Base-by-base conservation (phyloP, 2,329 filamentous ascomycete species). In the Aspergillus melleus region DNA sequence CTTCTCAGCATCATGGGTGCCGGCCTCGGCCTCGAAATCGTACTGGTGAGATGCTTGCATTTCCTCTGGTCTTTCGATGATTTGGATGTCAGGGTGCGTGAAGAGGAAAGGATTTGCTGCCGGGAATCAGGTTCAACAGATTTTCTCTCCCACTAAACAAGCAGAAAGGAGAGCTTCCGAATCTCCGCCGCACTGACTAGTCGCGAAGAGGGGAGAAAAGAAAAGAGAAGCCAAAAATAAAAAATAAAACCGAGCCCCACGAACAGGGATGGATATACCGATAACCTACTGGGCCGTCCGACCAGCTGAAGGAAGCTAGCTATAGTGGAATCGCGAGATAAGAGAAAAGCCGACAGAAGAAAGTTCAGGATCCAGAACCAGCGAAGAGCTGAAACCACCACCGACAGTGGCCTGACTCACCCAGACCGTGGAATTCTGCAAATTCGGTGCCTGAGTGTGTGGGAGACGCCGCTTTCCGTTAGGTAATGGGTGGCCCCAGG, bases 1-100 rank as follows among this genome's bases (percentile, higher is more conserved):
- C 44, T 65, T 65, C 51, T 63, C 61, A 32, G 39, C 54, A 16
- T 61, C 57, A 67, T 42, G 64, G 51, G 30, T n/a, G 16, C 16
- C 16, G 14, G 36, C 36, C 36, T 36, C 29, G 30, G 44, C 9
- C 14, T 55, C 55, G 19, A 53, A 52, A n/a, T 53, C 52, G n/a
- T 30, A 26, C 12, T 22, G 52, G 6, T 36, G 55, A 36, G 30
- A 11, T 22, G 32, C 22, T 2, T 36, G 22, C 32, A 42, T 54
- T 42, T 42, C 52, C 5, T 9, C 26, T 29, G 26, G 26, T 29
- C 1, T 9, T 29, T 6, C 4, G 22, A 16, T n/a, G 22, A 46
- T 46, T 29, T 24, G 20, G 16, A 42, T 42, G 1, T 36, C 30
- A 42, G 36, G 36, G 36, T 24, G 49, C 46, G 22, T 24, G 14